A percentile compares a stretch with the other conserved stretches of the same genome.
phyloP scores from a whole-genome alignment of 257 asterid genomes.

The Jasminum sambac region DNA sequence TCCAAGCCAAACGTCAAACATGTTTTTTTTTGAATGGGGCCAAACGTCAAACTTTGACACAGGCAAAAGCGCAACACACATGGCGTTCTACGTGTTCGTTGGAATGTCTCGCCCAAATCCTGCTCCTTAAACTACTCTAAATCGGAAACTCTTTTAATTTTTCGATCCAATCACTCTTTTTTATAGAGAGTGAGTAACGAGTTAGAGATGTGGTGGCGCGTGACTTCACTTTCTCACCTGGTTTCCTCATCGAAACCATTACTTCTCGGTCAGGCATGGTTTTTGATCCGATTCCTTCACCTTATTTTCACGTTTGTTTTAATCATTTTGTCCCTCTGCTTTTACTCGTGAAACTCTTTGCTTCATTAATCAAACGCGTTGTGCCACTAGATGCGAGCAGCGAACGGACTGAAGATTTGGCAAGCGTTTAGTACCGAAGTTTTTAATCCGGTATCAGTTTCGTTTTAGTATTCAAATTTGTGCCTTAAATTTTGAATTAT shows the following conservation, averaged over 20 bases:
- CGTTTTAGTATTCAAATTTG: background rate
- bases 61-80: constrained; percentile 34
- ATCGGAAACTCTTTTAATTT: constrained; percentile 8
- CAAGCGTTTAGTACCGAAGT: constrained; percentile 46
- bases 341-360: constrained; percentile 2
- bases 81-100: constrained; percentile 35
- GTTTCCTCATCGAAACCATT: constrained; percentile 47
- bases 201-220: constrained; percentile 78
- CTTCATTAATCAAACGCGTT: constrained; percentile 11
- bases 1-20: too few species aligned
- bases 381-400: constrained; percentile 35
- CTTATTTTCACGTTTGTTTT: constrained; percentile 11
- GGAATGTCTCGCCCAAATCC: constrained; percentile 32
- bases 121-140: constrained; percentile 12
- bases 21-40: too few species aligned
- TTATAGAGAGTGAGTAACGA: background rate
- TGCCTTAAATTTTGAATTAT: constrained; percentile 9
- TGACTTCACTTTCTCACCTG: constrained; percentile 46
- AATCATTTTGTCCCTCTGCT: background rate
- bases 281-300: background rate
- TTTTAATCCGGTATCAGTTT: constrained; percentile 47
- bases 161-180: constrained; percentile 14
- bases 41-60: too few species aligned
- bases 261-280: constrained; percentile 49
- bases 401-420: constrained; percentile 47